These are phyloP conservation scores for Fusarium burgessii DNA, from an alignment of 2,329 filamentous ascomycete species.

Conservation along the genomic window DNA sequence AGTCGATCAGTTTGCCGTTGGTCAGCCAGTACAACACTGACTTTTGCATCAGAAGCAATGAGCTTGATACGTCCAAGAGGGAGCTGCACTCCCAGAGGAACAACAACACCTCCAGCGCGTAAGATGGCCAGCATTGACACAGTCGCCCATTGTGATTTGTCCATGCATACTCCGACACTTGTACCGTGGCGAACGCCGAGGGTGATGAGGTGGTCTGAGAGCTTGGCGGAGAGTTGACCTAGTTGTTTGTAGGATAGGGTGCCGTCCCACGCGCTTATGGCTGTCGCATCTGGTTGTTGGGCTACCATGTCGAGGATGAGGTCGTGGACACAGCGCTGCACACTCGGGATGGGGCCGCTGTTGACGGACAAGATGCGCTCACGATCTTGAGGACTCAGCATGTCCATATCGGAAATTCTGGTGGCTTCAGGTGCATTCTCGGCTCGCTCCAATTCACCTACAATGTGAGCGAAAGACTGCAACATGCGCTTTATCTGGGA, in stretches of 20 bases:
- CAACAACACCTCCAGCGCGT: not conserved
- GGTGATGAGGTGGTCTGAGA: not conserved
- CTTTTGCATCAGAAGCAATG: not conserved
- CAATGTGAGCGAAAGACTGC: not conserved
- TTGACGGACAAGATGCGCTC: not conserved
- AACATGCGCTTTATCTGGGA: not conserved
- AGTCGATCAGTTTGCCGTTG: not conserved
- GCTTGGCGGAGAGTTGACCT: not conserved
- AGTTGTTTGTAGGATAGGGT: not conserved
- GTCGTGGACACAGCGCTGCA: not conserved
- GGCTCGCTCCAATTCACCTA: not conserved
- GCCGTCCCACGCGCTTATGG: not conserved
- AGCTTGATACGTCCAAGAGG: not conserved
- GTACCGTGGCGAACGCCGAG: not conserved
- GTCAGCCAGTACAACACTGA: not conserved
- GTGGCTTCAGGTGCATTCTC: rapidly evolving
- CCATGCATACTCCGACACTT: slow-evolving; percentile 1
- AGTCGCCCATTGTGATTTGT: slow-evolving; percentile 1
- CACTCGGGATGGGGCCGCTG: not conserved
- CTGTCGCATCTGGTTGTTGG: not conserved
- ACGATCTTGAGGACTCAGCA: not conserved
- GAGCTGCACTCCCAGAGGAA: not conserved
- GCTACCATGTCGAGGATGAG: not conserved
- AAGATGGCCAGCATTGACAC: slow-evolving; percentile 1
- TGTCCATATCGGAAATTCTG: rapidly evolving